Conservation (phyloP, 2,329 filamentous ascomycete species). For the Harringtonia aguacate region DNA sequence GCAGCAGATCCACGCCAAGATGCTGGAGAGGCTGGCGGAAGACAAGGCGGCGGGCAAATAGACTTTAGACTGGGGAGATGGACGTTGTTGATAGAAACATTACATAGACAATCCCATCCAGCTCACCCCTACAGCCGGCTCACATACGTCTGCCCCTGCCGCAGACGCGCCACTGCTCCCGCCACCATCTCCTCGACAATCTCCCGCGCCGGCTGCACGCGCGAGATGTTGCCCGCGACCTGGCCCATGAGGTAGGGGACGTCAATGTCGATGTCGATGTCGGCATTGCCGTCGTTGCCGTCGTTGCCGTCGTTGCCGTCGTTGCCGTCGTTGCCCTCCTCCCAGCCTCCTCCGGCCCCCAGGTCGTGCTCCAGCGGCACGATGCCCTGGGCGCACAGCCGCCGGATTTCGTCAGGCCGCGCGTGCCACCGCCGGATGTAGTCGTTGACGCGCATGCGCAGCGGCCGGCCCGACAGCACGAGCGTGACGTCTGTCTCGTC, state of each 20-base stretch:
- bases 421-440: slow-evolving; percentile 77
- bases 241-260: slow-evolving; percentile 89
- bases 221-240: slow-evolving; percentile 67
- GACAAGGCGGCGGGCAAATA: slow-evolving; percentile 4
- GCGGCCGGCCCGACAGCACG: slow-evolving; percentile 69
- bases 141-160: slow-evolving; percentile 50
- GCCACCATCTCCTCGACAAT: slow-evolving; percentile 89
- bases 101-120: neutral
- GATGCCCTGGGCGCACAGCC: slow-evolving; percentile 64
- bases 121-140: neutral
- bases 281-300: slow-evolving; percentile 25
- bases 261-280: slow-evolving; percentile 56
- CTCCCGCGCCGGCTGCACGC: slow-evolving; percentile 68
- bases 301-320: slow-evolving; percentile 30
- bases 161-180: slow-evolving; percentile 61
- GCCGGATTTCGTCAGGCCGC: slow-evolving; percentile 61
- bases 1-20: slow-evolving; percentile 37
- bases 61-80: neutral
- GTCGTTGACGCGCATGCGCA: slow-evolving; percentile 72
- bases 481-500: slow-evolving; percentile 75
- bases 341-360: no score
- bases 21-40: slow-evolving; percentile 26
- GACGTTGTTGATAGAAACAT: no score
- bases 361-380: slow-evolving; percentile 77
- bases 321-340: slow-evolving; percentile 40